phyloP scores from a whole-genome alignment of 108 stramenopile genomes.

The Skeletonema potamos region DNA sequence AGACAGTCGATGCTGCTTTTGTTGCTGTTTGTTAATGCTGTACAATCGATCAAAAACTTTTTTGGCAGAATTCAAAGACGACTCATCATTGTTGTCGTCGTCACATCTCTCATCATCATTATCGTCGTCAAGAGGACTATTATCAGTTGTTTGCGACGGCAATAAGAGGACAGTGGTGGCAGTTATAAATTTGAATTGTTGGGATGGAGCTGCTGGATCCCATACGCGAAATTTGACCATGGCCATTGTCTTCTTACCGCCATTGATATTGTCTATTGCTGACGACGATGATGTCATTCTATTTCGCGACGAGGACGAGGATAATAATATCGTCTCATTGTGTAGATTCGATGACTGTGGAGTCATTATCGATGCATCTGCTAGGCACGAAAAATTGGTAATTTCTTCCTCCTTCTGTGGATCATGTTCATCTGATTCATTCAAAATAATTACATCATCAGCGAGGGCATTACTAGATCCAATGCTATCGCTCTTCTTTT shows the following conservation, averaged over 20 bases:
- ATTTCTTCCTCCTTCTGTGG: background rate
- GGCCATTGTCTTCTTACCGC: conserved; percentile 1
- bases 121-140: background rate
- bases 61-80: too few species aligned
- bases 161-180: background rate
- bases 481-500: background rate
- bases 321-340: too few species aligned
- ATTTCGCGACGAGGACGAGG: too few species aligned
- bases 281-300: background rate
- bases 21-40: background rate
- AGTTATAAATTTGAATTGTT: background rate
- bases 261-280: background rate
- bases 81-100: background rate
- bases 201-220: conserved; percentile 5
- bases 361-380: background rate
- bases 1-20: background rate
- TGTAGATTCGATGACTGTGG: background rate
- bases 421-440: background rate
- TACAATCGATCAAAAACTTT: too few species aligned
- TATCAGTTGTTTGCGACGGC: background rate
- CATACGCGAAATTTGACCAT: conserved; percentile 14
- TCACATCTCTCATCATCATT: too few species aligned
- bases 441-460: background rate
- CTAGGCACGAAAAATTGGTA: too few species aligned
- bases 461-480: background rate